Conservation (phyloP, 179 eudicot genomes). For the Vitellaria paradoxa region DNA sequence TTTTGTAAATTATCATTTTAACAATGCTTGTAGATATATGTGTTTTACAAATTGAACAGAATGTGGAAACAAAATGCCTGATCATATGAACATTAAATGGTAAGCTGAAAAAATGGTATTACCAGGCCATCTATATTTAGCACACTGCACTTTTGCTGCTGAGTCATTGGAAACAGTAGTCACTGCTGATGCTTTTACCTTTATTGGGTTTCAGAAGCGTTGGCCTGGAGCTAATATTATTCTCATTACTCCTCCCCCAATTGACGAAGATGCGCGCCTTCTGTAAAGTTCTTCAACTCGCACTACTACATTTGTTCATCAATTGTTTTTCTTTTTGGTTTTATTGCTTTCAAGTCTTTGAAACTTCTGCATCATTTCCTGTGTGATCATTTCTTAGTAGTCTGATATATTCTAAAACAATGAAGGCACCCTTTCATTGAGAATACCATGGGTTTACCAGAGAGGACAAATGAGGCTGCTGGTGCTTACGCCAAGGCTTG, state of each 20-base stretch:
- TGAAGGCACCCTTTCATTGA: constrained; percentile 54
- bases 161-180: too few relatives aligned
- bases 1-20: not conserved
- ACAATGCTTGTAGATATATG: too few relatives aligned
- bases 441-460: constrained; percentile 53
- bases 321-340: not conserved
- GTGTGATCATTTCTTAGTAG: too few relatives aligned
- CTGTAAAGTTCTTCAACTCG: constrained; percentile 30
- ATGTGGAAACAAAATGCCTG: not conserved
- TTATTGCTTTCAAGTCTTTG: not conserved
- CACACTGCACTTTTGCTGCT: too few relatives aligned
- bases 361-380: too few relatives aligned
- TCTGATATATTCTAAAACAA: constrained; percentile 7
- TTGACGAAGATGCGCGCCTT: constrained; percentile 73
- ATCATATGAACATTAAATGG: not conserved
- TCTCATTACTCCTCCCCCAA: constrained; percentile 82
- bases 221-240: constrained; percentile 53
- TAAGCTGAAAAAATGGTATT: too few relatives aligned
- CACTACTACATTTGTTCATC: not conserved
- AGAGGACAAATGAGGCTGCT: constrained; percentile 78
- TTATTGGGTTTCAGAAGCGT: constrained; percentile 39
- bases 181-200: constrained; percentile 2
- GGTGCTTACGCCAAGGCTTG: constrained; percentile 74
- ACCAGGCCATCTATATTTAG: not conserved
- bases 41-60: not conserved